A percentile compares a stretch with the other conserved stretches of the same genome.
Conservation (phyloP, 805 yeast species). For the Candida palmyrensis region DNA sequence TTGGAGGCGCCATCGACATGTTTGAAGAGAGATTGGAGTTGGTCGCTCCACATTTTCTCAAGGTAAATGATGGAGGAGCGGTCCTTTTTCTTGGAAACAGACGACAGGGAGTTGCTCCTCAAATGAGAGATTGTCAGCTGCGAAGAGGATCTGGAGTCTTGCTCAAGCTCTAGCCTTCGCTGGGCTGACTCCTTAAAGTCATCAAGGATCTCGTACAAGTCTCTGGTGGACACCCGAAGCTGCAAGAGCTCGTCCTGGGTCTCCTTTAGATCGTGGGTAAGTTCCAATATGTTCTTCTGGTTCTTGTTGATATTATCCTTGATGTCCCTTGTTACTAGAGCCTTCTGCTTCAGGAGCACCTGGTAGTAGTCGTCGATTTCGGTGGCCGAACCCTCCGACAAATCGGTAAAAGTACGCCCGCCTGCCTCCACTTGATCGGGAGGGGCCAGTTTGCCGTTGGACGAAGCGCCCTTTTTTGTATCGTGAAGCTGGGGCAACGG, state of each 20-base stretch:
- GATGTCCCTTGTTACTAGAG: slow-evolving; percentile 50
- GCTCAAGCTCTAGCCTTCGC: slow-evolving; percentile 45
- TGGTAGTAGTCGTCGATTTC: slow-evolving; percentile 69
- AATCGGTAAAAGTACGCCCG: slow-evolving; percentile 19
- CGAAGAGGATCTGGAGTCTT: slow-evolving; percentile 18
- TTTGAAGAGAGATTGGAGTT: slow-evolving; percentile 62
- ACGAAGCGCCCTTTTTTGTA: slow-evolving; percentile 1
- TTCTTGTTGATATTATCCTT: slow-evolving; percentile 57
- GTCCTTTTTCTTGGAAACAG: slow-evolving; percentile 36
- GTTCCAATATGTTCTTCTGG: slow-evolving; percentile 53
- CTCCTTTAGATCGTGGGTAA: slow-evolving; percentile 54
- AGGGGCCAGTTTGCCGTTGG: slow-evolving; percentile 2
- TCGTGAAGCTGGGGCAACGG: slow-evolving; percentile 21
- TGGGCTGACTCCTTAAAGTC: slow-evolving; percentile 60
- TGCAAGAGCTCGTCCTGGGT: slow-evolving; percentile 61
- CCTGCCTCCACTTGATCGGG: slow-evolving; percentile 9
- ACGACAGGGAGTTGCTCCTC: slow-evolving; percentile 6
- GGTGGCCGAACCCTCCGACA: slow-evolving; percentile 62
- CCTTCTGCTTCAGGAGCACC: slow-evolving; percentile 44
- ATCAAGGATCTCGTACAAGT: slow-evolving; percentile 53
- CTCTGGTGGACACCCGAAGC: slow-evolving; percentile 56
- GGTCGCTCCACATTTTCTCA: slow-evolving; percentile 78
- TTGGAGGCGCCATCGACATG: slow-evolving; percentile 92
- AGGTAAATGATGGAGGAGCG: slow-evolving; percentile 67
- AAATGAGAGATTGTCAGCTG: no score